A percentile compares a stretch with the other conserved stretches of the same genome.
Conservation (phyloP, 2,329 filamentous ascomycete species). For the Hymenoscyphus infarciens region DNA sequence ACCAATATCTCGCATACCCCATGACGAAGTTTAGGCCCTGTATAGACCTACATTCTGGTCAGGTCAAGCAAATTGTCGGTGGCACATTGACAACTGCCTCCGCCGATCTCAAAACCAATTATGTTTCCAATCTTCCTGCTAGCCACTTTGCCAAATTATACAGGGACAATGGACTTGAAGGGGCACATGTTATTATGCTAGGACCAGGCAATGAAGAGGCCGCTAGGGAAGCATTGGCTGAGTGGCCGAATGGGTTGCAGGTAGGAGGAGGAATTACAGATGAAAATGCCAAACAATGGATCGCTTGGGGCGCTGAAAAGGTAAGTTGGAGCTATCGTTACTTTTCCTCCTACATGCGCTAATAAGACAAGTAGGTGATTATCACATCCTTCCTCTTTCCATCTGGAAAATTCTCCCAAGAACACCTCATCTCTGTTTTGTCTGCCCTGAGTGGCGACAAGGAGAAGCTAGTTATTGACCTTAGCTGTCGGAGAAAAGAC, state of each 20-base stretch:
- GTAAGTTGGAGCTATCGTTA: constrained; percentile 44
- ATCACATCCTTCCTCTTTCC: constrained; percentile 96
- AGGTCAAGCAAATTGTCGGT: constrained; percentile 98
- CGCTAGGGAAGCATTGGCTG: constrained; percentile 68
- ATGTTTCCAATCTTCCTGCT: constrained; percentile 79
- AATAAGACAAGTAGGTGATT: constrained; percentile 66
- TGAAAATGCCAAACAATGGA: constrained; percentile 79
- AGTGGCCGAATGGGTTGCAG: constrained; percentile 80
- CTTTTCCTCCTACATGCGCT: constrained; percentile 6
- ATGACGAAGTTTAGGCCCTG: constrained; percentile 97
- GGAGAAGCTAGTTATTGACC: constrained; percentile 84
- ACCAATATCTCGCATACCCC: constrained; percentile 1
- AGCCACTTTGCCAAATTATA: constrained; percentile 81
- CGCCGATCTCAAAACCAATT: constrained; percentile 78
- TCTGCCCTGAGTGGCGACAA: constrained; percentile 69
- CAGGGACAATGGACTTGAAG: constrained; percentile 66
- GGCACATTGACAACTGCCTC: constrained; percentile 75
- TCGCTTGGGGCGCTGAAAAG: constrained; percentile 84
- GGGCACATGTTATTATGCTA: constrained; percentile 95
- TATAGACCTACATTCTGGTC: constrained; percentile 95
- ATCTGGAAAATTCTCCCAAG: constrained; percentile 73
- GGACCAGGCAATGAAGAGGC: constrained; percentile 82
- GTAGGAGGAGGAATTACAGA: constrained; percentile 93
- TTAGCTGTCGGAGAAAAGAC: constrained; percentile 77
- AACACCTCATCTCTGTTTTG: constrained; percentile 71